Base-by-base conservation (phyloP, 2,329 filamentous ascomycete species). In the Fusarium sp. region DNA sequence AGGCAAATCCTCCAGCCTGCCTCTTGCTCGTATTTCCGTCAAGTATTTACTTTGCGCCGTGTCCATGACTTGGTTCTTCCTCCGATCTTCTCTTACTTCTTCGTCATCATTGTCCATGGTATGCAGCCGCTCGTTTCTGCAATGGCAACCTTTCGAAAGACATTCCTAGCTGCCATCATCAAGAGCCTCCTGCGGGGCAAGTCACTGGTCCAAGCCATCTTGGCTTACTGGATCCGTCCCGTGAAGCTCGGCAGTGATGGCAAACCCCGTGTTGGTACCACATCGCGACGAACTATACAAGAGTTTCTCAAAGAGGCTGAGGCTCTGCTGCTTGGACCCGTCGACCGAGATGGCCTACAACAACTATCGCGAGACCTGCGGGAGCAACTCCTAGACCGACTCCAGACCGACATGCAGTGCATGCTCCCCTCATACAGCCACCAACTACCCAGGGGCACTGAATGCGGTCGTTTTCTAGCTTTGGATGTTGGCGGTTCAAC, bases 401-500 rank as follows among this genome's bases (percentile, higher is more conserved):
- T 90, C 61, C 77, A 83, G 67, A 81, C 79, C 31, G 84, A 87
- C 73, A 78, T 83, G 65, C 81, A 84, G 65, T 89, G 84, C 75
- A 90, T 90, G 88, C 82, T 90, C 18, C 88, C 88, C 2, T 90
- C 88, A 11, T 90, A 89, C 79, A 90, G 86, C 79, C 85, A 89
- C 71, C 84, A 87, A 69, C 81, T 91, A 6, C 89, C 89, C 1
- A 83, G 79, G n/a, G 89, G 89, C 56, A 76, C 81, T 50, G 89
- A 91, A 74, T 77, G 74, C 44, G 89, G 89, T 25, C 84, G 83
- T 57, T 90, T 84, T 75, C 80, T 91, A 58, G 87, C 88, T 20
- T 80, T 90, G 36, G 89, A 91, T 75, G 87, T 91, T n/a, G 89
- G 89, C 36, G 89, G 89, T 2, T 91, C 89, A 36, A 91, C 88